Evolutionary conservation across 768 basidiomycete genomes (phyloP).

Genomic region (Melanogaster broomeanus): DNA sequence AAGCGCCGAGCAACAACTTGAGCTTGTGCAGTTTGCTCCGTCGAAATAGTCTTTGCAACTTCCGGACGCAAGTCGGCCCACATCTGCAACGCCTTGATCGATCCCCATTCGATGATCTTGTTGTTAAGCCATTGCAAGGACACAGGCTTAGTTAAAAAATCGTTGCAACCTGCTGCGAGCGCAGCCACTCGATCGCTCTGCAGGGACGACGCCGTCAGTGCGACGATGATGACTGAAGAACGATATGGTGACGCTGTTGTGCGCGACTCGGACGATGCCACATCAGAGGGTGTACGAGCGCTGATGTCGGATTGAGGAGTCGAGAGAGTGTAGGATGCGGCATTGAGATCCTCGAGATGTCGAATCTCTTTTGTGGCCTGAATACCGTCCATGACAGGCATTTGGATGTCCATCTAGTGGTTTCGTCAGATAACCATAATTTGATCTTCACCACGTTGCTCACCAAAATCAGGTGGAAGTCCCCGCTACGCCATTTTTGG

Average conservation of each 20-base stretch:
- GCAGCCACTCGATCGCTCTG: conserved; percentile 94
- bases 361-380: conserved; percentile 96
- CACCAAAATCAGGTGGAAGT: conserved; percentile 94
- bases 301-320: conserved; percentile 61
- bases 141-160: conserved; percentile 97
- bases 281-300: conserved; percentile 54
- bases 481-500: conserved; percentile 89
- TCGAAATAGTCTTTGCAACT: conserved; percentile 45
- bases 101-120: conserved; percentile 99
- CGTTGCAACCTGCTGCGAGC: conserved; percentile 98
- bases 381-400: conserved; percentile 99
- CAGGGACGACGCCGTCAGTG: conserved; percentile 96
- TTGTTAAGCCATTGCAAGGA: conserved; percentile 93
- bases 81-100: conserved; percentile 92
- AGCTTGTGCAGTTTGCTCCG: conserved; percentile 49
- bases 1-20: conserved; percentile 47
- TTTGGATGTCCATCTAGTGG: conserved; percentile 98
- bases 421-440: conserved; percentile 11
- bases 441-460: conserved; percentile 29
- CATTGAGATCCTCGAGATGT: conserved; percentile 70
- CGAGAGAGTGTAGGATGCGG: conserved; percentile 64
- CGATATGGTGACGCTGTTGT: conserved; percentile 68
- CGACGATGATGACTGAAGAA: conserved; percentile 97
- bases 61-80: conserved; percentile 83
- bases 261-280: conserved; percentile 47